Base-by-base conservation (phyloP, 2,329 filamentous ascomycete species). In the Fusarium longipes region DNA sequence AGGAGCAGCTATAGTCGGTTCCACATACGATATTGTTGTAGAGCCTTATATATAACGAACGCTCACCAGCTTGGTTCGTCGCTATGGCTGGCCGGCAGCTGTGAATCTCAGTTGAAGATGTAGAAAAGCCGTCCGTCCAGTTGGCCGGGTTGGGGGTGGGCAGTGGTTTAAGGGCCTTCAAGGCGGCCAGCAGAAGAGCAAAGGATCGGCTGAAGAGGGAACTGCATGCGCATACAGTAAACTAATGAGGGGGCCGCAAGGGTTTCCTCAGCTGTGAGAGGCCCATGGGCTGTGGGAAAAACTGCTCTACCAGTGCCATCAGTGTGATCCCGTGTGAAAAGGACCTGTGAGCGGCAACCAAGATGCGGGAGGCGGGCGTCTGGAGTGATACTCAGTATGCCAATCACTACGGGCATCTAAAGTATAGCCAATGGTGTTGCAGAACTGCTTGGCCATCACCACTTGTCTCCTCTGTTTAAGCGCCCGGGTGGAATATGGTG, bases 401-500 rank as follows among this genome's bases (percentile, higher is more conserved):
- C 56, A 65, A 63, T 68, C 65, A 44, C 66, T 60, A 52, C 32
- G 32, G 52, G 45, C 30, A 57, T 67, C 39, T 33, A 36, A 43
- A 18, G 36, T 35, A 24, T 10, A 44, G 57, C 76, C 76, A 77
- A 77, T 77, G 39, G 70, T 49, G 70, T 56, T 53, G 47, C 27
- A 48, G 32, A 36, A 48, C 30, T 45, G 57, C 48, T 47, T 64
- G 66, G 50, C 57, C 47, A 61, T 70, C 66, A 56, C 69, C 55
- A 48, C 22, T 51, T 42, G 38, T 63, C 61, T 63, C 65, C 57
- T 55, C 57, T 69, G 38, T 67, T n/a, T 77, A 77, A 78, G 76
- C 76, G 76, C 76, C 75, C 70, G 63, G 66, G 70, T 72, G 66
- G 65, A 62, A 65, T 38, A 68, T 43, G 51, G 68, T 65, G 65